Conservation (phyloP, 768 basidiomycete genomes). For the Kwoniella botswanensis region DNA sequence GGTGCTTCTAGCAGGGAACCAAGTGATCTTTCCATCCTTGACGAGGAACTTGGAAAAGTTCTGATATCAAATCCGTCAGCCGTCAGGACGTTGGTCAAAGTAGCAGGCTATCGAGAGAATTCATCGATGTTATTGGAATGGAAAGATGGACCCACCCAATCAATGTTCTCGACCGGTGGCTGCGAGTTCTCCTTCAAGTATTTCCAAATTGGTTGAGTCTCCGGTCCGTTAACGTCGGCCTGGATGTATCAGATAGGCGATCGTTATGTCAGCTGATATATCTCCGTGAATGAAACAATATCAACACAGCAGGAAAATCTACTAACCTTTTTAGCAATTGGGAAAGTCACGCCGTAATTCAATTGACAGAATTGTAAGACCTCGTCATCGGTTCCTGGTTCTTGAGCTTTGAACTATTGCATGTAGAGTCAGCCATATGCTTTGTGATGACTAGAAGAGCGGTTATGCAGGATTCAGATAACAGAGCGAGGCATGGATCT, state of each 20-base stretch:
- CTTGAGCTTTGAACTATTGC: slow-evolving; percentile 55
- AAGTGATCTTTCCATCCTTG: slow-evolving; percentile 54
- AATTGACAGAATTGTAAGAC: slow-evolving; percentile 56
- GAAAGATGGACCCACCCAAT: slow-evolving; percentile 47
- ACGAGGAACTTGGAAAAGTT: slow-evolving; percentile 57
- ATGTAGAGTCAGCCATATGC: no score
- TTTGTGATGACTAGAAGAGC: no score
- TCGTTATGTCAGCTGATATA: background rate
- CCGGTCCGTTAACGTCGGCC: slow-evolving; percentile 58
- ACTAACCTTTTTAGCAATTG: slow-evolving; percentile 55
- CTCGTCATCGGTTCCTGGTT: slow-evolving; percentile 57
- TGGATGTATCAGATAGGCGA: slow-evolving; percentile 3
- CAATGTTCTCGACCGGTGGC: slow-evolving; percentile 53
- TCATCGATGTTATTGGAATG: background rate
- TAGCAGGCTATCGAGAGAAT: no score
- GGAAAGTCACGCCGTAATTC: slow-evolving; percentile 59
- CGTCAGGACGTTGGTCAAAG: no score
- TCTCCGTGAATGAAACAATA: background rate
- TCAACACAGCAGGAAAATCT: background rate
- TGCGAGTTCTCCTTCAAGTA: slow-evolving; percentile 52
- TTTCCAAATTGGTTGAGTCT: slow-evolving; percentile 57
- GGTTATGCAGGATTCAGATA: background rate
- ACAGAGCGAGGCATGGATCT: background rate
- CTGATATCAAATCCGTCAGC: slow-evolving; percentile 12
- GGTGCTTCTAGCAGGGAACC: slow-evolving; percentile 53